These are phyloP conservation scores for Phellinidium pouzarii DNA, from an alignment of 1,284 basidiomycete genomes.

Conservation along the genomic window DNA sequence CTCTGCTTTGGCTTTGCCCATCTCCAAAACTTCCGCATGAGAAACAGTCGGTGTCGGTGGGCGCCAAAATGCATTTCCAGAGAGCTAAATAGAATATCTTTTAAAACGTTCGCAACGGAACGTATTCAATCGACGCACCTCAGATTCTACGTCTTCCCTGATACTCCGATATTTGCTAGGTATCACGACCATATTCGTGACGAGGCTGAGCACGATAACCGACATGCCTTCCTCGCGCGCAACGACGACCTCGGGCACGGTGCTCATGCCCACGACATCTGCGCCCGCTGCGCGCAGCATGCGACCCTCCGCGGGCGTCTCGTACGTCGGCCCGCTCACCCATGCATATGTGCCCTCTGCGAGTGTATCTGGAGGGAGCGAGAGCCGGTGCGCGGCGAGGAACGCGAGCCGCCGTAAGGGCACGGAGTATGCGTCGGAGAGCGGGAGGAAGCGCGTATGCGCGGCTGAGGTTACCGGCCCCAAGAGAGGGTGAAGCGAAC, in stretches of 20 bases:
- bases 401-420: slow-evolving; percentile 63
- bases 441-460: slow-evolving; percentile 67
- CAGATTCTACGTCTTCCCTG: slow-evolving; percentile 63
- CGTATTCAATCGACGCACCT: slow-evolving; percentile 54
- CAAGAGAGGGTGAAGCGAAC: slow-evolving; percentile 66
- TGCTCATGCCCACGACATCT: slow-evolving; percentile 86
- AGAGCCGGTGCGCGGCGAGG: slow-evolving; percentile 56
- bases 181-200: slow-evolving; percentile 79
- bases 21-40: slow-evolving; percentile 75
- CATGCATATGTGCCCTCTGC: slow-evolving; percentile 80
- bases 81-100: slow-evolving; percentile 44
- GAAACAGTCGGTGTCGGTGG: slow-evolving; percentile 50
- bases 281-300: slow-evolving; percentile 66
- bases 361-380: slow-evolving; percentile 38
- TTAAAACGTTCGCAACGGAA: too few species aligned
- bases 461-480: slow-evolving; percentile 53
- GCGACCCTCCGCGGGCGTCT: slow-evolving; percentile 76
- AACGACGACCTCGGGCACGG: slow-evolving; percentile 83
- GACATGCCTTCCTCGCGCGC: slow-evolving; percentile 70
- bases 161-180: slow-evolving; percentile 64
- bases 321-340: slow-evolving; percentile 82
- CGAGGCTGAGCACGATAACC: slow-evolving; percentile 70
- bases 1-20: slow-evolving; percentile 64
- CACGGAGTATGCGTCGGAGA: slow-evolving; percentile 74
- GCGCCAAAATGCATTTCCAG: slow-evolving; percentile 43